Conservation (phyloP, 148 eudicot species). For the Rhododendron kiyosumense region DNA sequence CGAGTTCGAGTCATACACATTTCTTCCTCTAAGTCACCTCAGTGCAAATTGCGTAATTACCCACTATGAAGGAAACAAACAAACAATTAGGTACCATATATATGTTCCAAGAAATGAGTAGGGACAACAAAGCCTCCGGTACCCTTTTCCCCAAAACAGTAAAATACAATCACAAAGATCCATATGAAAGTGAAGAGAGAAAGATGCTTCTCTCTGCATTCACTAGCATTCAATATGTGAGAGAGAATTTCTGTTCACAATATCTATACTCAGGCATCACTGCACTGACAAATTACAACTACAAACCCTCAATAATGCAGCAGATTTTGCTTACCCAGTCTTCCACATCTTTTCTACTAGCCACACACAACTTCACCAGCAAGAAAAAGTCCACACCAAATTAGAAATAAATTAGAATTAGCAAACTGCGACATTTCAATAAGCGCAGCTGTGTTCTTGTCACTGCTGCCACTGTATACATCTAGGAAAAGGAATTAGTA, state of each 20-base stretch:
- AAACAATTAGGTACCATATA: background rate
- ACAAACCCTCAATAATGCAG: background rate
- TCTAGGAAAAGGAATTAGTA: constrained; percentile 2
- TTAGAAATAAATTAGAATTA: background rate
- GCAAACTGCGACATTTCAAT: background rate
- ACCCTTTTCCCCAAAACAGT: background rate
- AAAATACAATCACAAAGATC: background rate
- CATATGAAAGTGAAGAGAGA: background rate
- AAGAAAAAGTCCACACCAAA: background rate
- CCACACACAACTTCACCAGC: background rate
- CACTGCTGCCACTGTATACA: background rate
- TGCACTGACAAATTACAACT: background rate
- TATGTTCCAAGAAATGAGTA: background rate
- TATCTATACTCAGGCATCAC: background rate
- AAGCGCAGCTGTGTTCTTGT: constrained; percentile 8
- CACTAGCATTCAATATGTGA: constrained; percentile 11
- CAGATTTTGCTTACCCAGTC: background rate
- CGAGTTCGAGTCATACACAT: background rate
- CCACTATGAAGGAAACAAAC: background rate
- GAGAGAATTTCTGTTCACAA: background rate
- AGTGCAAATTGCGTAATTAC: background rate
- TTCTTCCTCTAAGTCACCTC: background rate
- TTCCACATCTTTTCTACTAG: background rate
- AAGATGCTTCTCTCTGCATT: constrained; percentile 9
- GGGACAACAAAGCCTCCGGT: background rate